phyloP scores from a whole-genome alignment of 352 stramenopile genomes.

The Phytopythium sindhum region DNA sequence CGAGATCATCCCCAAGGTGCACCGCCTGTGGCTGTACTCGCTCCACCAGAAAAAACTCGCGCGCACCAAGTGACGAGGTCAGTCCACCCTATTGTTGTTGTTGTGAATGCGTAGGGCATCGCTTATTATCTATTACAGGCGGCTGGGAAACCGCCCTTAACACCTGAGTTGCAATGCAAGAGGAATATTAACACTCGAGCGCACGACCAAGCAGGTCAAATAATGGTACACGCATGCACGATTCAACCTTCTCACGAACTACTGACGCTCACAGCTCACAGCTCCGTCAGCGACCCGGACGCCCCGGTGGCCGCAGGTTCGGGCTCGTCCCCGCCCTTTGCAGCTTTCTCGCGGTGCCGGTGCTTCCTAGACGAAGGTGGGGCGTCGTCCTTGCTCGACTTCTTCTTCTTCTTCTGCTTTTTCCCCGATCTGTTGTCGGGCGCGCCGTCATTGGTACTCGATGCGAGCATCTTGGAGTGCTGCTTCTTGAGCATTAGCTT shows the following conservation, averaged over 20 bases:
- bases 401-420: constrained; percentile 42
- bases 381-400: constrained; percentile 25
- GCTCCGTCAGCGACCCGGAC: constrained; percentile 31
- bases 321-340: not conserved
- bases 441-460: not conserved
- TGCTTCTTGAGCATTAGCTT: constrained; percentile 67
- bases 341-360: constrained; percentile 20
- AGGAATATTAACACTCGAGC: not conserved
- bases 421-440: not conserved
- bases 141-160: not conserved
- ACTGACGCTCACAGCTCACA: constrained; percentile 27
- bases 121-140: constrained; percentile 7
- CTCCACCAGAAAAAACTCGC: constrained; percentile 72
- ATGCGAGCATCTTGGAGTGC: constrained; percentile 6
- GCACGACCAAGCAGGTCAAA: not conserved
- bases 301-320: not conserved
- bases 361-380: constrained; percentile 24
- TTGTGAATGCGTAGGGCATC: not conserved
- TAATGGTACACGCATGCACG: not conserved
- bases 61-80: constrained; percentile 41
- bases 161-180: not conserved
- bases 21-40: constrained; percentile 73
- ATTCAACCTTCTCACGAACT: not conserved
- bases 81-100: not conserved
- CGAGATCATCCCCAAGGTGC: constrained; percentile 74